phyloP scores from a whole-genome alignment of 2,329 filamentous ascomycete species.

The Ascochyta fabae region DNA sequence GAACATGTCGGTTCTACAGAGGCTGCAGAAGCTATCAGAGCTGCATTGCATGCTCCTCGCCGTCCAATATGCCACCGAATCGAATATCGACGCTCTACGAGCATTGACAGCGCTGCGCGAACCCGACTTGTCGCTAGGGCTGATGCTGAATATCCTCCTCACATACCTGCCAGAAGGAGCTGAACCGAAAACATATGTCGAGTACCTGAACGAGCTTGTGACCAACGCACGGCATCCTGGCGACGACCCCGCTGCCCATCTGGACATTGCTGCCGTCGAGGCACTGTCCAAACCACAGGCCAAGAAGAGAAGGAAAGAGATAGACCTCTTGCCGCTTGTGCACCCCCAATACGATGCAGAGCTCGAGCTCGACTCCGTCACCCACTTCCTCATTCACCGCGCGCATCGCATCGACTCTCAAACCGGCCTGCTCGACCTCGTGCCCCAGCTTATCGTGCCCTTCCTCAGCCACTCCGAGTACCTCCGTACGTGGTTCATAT shows the following conservation, averaged over 20 bases:
- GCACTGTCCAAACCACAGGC: conserved; percentile 69
- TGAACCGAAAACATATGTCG: conserved; percentile 67
- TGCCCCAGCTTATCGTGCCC: conserved; percentile 71
- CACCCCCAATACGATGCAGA: conserved; percentile 58
- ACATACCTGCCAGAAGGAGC: conserved; percentile 78
- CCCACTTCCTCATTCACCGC: conserved; percentile 71
- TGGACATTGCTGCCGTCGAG: conserved; percentile 65
- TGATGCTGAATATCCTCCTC: conserved; percentile 75
- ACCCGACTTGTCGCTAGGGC: conserved; percentile 66
- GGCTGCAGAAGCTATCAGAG: conserved; percentile 59
- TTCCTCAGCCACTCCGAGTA: conserved; percentile 69
- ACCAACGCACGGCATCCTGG: conserved; percentile 56
- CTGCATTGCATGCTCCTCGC: conserved; percentile 76
- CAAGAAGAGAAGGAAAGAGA: conserved; percentile 66
- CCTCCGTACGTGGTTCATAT: conserved; percentile 72
- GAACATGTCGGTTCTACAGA: conserved; percentile 37
- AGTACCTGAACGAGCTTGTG: conserved; percentile 65
- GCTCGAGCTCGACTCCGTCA: conserved; percentile 62
- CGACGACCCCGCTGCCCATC: conserved; percentile 33
- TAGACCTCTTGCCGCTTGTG: conserved; percentile 66
- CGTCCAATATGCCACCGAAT: conserved; percentile 70
- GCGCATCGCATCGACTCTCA: conserved; percentile 73
- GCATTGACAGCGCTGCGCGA: conserved; percentile 64
- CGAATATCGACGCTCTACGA: conserved; percentile 68
- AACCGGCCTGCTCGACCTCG: conserved; percentile 72